phyloP scores from a whole-genome alignment of 352 stramenopile species.

The Phytophthora pinifolia region DNA sequence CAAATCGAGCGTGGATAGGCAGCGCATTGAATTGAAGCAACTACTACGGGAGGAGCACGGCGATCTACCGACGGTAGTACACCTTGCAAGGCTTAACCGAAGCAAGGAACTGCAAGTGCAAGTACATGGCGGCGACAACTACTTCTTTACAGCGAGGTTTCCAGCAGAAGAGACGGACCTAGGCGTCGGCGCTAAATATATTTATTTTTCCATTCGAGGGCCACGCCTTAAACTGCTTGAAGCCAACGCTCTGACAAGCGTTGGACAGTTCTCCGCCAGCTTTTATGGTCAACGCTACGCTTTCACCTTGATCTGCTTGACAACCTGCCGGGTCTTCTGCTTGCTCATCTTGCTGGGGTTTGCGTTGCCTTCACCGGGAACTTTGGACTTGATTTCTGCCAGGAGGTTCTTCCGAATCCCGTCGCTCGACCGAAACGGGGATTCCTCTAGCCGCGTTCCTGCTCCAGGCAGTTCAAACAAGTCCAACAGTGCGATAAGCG shows the following conservation, averaged over 20 bases:
- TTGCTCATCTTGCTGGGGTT: conserved; percentile 16
- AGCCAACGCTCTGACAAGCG: too few species aligned
- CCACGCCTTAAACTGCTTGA: too few species aligned
- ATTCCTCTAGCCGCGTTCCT: conserved; percentile 32
- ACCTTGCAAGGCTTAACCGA: too few species aligned
- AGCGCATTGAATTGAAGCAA: too few species aligned
- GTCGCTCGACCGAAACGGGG: conserved; percentile 57
- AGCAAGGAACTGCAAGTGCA: too few species aligned
- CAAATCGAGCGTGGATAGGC: too few species aligned
- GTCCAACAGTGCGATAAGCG: conserved; percentile 60
- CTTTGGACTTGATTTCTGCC: conserved; percentile 41
- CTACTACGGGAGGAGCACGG: too few species aligned
- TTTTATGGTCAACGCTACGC: background rate
- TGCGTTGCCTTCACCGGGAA: conserved; percentile 1
- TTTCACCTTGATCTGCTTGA: conserved; percentile 23
- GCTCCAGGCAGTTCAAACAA: conserved; percentile 49
- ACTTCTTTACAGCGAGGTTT: background rate
- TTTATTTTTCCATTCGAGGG: background rate
- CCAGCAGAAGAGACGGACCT: conserved; percentile 9
- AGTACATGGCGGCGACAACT: too few species aligned
- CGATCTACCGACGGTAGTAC: too few species aligned
- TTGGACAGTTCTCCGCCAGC: background rate
- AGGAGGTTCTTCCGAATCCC: conserved; percentile 51
- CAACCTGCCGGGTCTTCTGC: conserved; percentile 10
- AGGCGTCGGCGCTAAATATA: conserved; percentile 13